phyloP scores from a whole-genome alignment of 495 filamentous ascomycete species.

The Chaetomium tenue region DNA sequence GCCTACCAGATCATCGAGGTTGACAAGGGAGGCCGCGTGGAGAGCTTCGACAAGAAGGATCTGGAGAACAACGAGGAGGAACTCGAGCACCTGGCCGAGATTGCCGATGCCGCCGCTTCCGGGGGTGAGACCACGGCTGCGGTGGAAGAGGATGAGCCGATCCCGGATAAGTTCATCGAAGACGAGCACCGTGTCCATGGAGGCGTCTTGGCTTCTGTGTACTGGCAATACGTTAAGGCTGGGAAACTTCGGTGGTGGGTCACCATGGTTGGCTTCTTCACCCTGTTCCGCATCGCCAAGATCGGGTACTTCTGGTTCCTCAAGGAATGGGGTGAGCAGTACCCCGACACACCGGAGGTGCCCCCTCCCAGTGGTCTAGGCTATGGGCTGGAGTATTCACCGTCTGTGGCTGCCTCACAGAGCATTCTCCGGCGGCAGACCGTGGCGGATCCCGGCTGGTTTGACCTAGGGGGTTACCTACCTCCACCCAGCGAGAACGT shows the following conservation, averaged over 20 bases:
- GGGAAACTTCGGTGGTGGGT: constrained; percentile 71
- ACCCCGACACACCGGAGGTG: constrained; percentile 37
- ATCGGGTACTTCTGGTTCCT: constrained; percentile 74
- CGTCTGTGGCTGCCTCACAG: constrained; percentile 6
- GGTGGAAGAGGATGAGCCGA: constrained; percentile 38
- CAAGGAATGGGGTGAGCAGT: constrained; percentile 80
- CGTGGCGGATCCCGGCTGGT: constrained; percentile 30
- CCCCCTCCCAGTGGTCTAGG: not conserved
- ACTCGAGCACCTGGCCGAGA: constrained; percentile 23
- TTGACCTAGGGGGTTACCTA: constrained; percentile 49
- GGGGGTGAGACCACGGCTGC: constrained; percentile 17
- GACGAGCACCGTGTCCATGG: constrained; percentile 75
- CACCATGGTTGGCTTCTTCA: constrained; percentile 56
- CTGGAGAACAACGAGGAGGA: constrained; percentile 30
- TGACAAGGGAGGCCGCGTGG: constrained; percentile 51
- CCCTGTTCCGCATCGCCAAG: constrained; percentile 57
- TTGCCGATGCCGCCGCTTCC: constrained; percentile 13
- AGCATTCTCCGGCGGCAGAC: constrained; percentile 2
- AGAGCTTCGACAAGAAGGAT: constrained; percentile 44
- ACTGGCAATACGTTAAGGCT: constrained; percentile 80
- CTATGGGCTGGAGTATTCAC: not conserved
- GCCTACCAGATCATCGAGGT: constrained; percentile 71
- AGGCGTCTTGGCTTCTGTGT: constrained; percentile 69
- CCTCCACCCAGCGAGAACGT: constrained; percentile 67
- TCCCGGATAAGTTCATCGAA: constrained; percentile 76